Evolutionary conservation across 169 alveolate species (phyloP).

Genomic region (Plasmodium billcollinsi): DNA sequence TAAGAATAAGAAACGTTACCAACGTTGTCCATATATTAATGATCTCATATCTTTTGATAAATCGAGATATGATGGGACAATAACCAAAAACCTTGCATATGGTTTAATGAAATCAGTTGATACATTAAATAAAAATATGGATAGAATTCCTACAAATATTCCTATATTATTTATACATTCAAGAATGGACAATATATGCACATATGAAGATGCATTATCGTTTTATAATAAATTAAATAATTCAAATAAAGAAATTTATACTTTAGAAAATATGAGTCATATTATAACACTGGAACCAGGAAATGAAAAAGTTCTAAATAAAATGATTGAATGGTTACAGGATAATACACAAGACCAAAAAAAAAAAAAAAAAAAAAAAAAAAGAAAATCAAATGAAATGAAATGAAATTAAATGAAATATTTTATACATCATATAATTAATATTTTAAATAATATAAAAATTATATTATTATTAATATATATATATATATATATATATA

Average conservation of each 20-base stretch:
- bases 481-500: too few species aligned
- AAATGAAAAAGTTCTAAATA: not conserved
- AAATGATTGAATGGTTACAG: not conserved
- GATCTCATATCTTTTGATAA: not conserved
- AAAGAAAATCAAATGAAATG: not conserved
- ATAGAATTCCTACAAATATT: not conserved
- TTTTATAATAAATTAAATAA: not conserved
- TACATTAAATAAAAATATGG: not conserved
- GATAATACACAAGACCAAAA: not conserved
- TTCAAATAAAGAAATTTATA: not conserved
- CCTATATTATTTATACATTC: constrained; percentile 9
- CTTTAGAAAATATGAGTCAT: not conserved
- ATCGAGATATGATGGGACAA: not conserved
- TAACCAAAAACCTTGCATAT: not conserved
- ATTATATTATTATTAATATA: not conserved
- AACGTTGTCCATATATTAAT: not conserved
- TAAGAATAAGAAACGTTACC: not conserved
- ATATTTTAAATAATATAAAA: too few species aligned
- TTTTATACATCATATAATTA: too few species aligned
- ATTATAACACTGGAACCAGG: not conserved
- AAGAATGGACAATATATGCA: not conserved
- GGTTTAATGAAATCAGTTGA: not conserved
- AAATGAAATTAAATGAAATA: too few species aligned
- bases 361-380: not conserved
- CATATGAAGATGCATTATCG: not conserved